Conservation (phyloP, 192 early-diverging fungal genomes). For the Coemansia furcata region DNA sequence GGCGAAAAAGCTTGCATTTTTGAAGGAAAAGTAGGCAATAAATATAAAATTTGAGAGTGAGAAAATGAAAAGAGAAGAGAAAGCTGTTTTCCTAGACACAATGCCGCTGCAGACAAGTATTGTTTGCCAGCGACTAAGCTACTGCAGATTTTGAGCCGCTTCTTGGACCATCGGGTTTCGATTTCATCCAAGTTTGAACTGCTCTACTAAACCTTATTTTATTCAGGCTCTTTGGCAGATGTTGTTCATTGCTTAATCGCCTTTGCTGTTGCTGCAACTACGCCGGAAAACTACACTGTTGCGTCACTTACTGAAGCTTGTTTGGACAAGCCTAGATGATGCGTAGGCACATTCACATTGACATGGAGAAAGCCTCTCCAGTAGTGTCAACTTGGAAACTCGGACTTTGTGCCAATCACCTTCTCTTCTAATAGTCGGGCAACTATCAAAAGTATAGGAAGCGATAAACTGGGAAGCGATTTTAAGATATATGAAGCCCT, state of each 20-base stretch:
- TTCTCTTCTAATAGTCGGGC: neutral
- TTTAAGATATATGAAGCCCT: neutral
- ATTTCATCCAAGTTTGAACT: no score
- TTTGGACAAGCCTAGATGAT: neutral
- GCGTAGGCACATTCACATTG: neutral
- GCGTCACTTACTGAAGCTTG: neutral
- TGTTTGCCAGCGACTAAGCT: neutral
- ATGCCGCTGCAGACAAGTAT: neutral
- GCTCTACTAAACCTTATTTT: no score
- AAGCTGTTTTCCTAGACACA: neutral
- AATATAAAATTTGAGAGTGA: neutral
- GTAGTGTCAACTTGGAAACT: neutral
- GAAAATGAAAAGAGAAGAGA: neutral
- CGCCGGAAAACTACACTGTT: no score
- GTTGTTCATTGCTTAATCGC: no score
- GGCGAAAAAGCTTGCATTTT: neutral
- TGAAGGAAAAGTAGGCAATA: neutral
- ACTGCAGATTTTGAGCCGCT: neutral
- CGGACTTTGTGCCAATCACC: neutral
- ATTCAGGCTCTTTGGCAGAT: no score
- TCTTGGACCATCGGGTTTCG: neutral
- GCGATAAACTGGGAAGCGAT: neutral
- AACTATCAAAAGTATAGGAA: neutral
- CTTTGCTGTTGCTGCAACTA: no score
- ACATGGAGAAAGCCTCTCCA: neutral